These are phyloP conservation scores for Eremochloa ophiuroides DNA, from an alignment of 176 grass and related monocot genomes.

Conservation along the genomic window DNA sequence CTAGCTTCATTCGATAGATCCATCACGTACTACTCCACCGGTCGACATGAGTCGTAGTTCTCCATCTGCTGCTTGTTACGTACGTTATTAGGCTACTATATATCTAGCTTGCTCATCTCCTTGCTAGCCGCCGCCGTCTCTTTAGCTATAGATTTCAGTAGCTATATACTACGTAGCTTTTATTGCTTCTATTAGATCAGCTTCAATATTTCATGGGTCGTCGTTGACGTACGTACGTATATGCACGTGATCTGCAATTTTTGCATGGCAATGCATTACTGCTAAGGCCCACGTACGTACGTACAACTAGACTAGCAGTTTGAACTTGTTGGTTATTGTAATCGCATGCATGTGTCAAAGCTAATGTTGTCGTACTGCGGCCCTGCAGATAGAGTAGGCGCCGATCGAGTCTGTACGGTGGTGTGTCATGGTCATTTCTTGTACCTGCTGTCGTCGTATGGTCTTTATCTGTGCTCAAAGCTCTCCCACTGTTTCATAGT, in stretches of 20 bases:
- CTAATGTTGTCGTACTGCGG: not conserved
- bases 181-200: too few relatives aligned
- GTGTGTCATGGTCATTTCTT: constrained; percentile 37
- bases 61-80: too few relatives aligned
- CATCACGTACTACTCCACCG: not conserved
- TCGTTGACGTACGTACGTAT: not conserved
- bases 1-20: not conserved
- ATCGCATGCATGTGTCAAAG: not conserved
- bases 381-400: not conserved
- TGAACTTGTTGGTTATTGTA: not conserved
- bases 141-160: not conserved
- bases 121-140: not conserved
- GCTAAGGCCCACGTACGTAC: not conserved
- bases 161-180: not conserved
- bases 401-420: not conserved
- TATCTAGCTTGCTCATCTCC: not conserved
- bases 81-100: not conserved
- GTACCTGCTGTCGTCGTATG: constrained; percentile 41
- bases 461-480: constrained; percentile 61
- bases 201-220: not conserved
- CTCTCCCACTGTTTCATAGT: constrained; percentile 51
- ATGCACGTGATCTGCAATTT: not conserved
- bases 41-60: not conserved
- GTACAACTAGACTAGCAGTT: not conserved
- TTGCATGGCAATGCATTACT: constrained; percentile 11